Percentiles rank a stretch among this genome's conserved stretches.
Conservation (phyloP, 768 basidiomycete genomes). For the Suillus alpinus region DNA sequence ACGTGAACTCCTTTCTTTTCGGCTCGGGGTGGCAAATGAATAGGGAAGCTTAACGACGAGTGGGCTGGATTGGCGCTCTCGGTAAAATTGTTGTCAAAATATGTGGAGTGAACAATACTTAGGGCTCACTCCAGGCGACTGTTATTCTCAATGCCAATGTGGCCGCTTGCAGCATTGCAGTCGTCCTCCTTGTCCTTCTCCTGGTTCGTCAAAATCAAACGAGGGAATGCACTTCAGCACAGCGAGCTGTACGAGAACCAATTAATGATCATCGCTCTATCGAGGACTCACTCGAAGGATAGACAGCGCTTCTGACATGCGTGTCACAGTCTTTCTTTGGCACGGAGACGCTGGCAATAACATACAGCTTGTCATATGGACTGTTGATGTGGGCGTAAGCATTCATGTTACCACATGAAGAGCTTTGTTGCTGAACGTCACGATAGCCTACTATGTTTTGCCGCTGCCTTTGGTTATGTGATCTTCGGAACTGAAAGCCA, state of each 20-base stretch:
- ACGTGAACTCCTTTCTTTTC: no score
- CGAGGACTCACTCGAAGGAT: not conserved
- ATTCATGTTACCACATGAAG: not conserved
- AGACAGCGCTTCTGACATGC: not conserved
- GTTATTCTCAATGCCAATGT: constrained; percentile 53
- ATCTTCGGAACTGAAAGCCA: not conserved
- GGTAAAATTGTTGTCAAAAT: constrained; percentile 27
- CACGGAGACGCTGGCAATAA: constrained; percentile 27
- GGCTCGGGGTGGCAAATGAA: no score
- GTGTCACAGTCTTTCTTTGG: constrained; percentile 8
- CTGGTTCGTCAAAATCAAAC: constrained; percentile 37
- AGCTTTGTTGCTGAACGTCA: not conserved
- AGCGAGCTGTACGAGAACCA: constrained; percentile 18
- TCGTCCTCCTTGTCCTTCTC: constrained; percentile 33
- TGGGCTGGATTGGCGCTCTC: constrained; percentile 49
- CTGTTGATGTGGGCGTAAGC: constrained; percentile 30
- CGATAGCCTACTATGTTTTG: not conserved
- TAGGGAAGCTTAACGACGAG: constrained; percentile 39
- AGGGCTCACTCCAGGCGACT: constrained; percentile 34
- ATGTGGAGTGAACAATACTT: not conserved
- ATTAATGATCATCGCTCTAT: constrained; percentile 5
- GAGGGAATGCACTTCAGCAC: constrained; percentile 16
- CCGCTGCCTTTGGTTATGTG: not conserved
- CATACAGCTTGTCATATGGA: constrained; percentile 32
- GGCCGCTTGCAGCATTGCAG: constrained; percentile 33